These are phyloP conservation scores for Setomelanomma holmii DNA, from an alignment of 2,329 filamentous ascomycete species.

Conservation along the genomic window DNA sequence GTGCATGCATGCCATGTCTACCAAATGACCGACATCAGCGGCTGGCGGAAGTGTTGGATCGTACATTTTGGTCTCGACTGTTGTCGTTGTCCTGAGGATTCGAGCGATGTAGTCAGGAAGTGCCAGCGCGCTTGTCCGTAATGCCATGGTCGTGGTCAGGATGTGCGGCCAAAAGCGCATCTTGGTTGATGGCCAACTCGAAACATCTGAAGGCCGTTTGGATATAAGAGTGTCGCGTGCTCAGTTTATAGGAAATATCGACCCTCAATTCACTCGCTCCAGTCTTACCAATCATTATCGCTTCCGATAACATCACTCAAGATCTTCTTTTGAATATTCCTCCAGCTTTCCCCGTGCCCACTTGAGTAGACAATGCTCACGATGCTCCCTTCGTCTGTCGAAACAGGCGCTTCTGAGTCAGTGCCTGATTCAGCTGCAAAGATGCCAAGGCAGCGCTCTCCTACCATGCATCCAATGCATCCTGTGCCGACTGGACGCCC, in stretches of 20 bases:
- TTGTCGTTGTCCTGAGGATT: constrained; percentile 16
- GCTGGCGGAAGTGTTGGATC: constrained; percentile 4
- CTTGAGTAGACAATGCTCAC: constrained; percentile 13
- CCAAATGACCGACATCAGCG: constrained; percentile 3
- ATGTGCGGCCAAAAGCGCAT: constrained; percentile 11
- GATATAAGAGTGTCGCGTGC: constrained; percentile 25
- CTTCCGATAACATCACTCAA: neutral
- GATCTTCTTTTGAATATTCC: too few species aligned
- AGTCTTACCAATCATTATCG: neutral
- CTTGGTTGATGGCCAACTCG: constrained; percentile 2
- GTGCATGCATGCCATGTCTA: constrained; percentile 12
- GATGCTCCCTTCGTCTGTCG: constrained; percentile 12
- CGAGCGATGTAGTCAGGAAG: constrained; percentile 12
- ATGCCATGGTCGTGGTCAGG: constrained; percentile 10
- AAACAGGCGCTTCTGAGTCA: constrained; percentile 5
- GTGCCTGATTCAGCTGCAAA: constrained; percentile 1
- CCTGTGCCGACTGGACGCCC: constrained; percentile 8
- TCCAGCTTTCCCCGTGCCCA: too few species aligned
- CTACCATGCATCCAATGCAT: neutral
- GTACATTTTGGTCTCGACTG: constrained; percentile 4
- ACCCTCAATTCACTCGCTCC: neutral
- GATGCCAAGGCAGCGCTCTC: neutral
- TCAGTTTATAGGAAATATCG: constrained; percentile 9
- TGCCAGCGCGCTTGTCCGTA: constrained; percentile 8
- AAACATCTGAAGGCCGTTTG: constrained; percentile 1